Conservation (phyloP, 192 early-diverging fungal genomes). For the Rhizophagus clarus region DNA sequence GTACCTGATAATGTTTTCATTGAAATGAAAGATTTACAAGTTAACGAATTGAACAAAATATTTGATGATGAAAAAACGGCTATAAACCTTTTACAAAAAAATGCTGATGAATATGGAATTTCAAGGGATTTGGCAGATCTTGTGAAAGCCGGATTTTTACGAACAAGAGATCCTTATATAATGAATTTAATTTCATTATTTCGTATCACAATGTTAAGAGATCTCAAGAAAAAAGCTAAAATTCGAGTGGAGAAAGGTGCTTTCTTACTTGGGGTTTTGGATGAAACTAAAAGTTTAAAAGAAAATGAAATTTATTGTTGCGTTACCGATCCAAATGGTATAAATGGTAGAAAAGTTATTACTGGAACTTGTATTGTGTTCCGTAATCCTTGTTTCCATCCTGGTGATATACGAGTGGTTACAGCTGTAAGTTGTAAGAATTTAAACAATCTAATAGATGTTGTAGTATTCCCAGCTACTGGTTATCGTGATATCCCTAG, state of each 20-base stretch:
- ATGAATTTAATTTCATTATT: slow-evolving; percentile 48
- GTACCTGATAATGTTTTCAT: slow-evolving; percentile 60
- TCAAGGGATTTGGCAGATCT: slow-evolving; percentile 42
- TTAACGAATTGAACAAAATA: slow-evolving; percentile 43
- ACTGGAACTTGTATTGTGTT: slow-evolving; percentile 47
- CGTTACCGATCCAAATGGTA: slow-evolving; percentile 35
- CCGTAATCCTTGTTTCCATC: slow-evolving; percentile 68
- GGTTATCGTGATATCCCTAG: slow-evolving; percentile 71
- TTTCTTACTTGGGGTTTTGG: slow-evolving; percentile 58
- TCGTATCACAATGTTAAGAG: slow-evolving; percentile 46
- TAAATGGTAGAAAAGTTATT: slow-evolving; percentile 35
- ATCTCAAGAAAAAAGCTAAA: slow-evolving; percentile 55
- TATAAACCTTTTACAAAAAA: slow-evolving; percentile 37
- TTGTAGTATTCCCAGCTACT: slow-evolving; percentile 71
- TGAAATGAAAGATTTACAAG: slow-evolving; percentile 47
- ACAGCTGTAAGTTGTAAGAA: slow-evolving; percentile 54
- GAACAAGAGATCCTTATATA: slow-evolving; percentile 46
- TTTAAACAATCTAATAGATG: slow-evolving; percentile 57
- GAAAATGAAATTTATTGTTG: slow-evolving; percentile 58
- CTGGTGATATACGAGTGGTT: slow-evolving; percentile 64
- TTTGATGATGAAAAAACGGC: slow-evolving; percentile 42
- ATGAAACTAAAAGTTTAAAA: slow-evolving; percentile 46
- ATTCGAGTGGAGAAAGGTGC: slow-evolving; percentile 55
- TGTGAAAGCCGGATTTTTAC: slow-evolving; percentile 52
- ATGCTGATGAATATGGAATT: slow-evolving; percentile 50